Evolutionary conservation across 495 filamentous ascomycete species (phyloP).

Genomic region (Jackrogersella multiformis): DNA sequence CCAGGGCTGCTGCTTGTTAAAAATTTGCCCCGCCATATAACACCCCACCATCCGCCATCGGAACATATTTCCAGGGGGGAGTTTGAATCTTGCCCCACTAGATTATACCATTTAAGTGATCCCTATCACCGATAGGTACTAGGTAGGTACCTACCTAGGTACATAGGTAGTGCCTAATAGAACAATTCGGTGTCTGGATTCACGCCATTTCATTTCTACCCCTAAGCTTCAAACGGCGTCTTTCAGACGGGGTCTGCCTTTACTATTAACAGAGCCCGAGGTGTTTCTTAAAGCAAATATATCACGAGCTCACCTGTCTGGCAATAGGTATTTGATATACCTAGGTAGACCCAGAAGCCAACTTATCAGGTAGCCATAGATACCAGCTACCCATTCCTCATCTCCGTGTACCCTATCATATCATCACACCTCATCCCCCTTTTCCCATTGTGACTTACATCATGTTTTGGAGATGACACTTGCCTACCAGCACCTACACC

Average conservation of each 20-base stretch:
- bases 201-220: background rate
- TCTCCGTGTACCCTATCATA: background rate
- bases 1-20: background rate
- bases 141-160: too few species aligned
- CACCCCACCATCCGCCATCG: constrained; percentile 49
- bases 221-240: constrained; percentile 31
- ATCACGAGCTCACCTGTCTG: too few species aligned
- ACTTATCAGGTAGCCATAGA: too few species aligned
- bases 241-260: constrained; percentile 26
- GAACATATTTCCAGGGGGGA: constrained; percentile 30
- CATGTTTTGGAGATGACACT: background rate
- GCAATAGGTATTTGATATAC: too few species aligned
- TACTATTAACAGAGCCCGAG: constrained; percentile 23
- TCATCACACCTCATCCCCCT: background rate
- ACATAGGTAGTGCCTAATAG: background rate
- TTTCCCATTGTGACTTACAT: background rate
- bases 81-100: constrained; percentile 3
- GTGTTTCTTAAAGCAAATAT: too few species aligned
- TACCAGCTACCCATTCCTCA: background rate
- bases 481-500: too few species aligned
- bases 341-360: too few species aligned
- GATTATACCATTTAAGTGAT: constrained; percentile 1
- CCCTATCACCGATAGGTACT: too few species aligned
- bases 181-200: constrained; percentile 19
- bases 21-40: constrained; percentile 41